A percentile compares a stretch with the other conserved stretches of the same genome.
phyloP scores from a whole-genome alignment of 768 basidiomycete species.

The Russula sp. region DNA sequence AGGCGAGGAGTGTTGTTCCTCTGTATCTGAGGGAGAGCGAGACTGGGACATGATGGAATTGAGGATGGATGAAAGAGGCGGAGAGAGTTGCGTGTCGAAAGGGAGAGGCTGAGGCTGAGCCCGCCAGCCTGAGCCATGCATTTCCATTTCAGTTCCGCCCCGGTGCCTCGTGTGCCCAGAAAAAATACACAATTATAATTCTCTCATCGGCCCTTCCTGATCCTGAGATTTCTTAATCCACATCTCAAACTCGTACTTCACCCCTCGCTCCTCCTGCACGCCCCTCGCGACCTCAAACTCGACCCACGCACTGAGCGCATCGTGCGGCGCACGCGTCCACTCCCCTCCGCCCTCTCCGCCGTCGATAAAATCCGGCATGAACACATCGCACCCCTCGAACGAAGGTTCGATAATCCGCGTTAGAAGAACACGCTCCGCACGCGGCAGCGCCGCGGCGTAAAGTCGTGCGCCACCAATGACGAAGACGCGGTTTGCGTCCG shows the following conservation, averaged over 20 bases:
- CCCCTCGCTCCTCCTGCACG: conserved; percentile 71
- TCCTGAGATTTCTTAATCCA: conserved; percentile 81
- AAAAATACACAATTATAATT: no score
- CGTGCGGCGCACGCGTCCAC: conserved; percentile 57
- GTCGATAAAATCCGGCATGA: conserved; percentile 65
- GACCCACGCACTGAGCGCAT: conserved; percentile 66
- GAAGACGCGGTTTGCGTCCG: conserved; percentile 43
- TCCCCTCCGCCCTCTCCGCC: conserved; percentile 21
- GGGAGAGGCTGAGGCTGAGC: neutral
- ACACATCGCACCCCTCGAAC: conserved; percentile 80
- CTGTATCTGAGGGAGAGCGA: conserved; percentile 1
- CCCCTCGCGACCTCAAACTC: conserved; percentile 74
- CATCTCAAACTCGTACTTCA: conserved; percentile 93
- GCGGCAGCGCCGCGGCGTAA: conserved; percentile 58
- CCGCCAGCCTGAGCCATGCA: no score
- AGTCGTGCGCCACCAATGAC: conserved; percentile 90
- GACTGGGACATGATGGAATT: conserved; percentile 11
- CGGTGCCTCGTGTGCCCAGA: conserved; percentile 16
- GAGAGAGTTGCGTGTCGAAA: conserved; percentile 1
- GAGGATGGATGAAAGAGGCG: neutral
- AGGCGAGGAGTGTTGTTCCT: neutral
- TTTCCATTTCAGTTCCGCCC: conserved; percentile 10
- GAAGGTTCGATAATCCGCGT: conserved; percentile 72
- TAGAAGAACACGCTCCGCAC: conserved; percentile 78
- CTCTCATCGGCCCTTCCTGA: conserved; percentile 28